Conservation (phyloP, 108 stramenopile genomes). For the Stephanodiscus minutulus region DNA sequence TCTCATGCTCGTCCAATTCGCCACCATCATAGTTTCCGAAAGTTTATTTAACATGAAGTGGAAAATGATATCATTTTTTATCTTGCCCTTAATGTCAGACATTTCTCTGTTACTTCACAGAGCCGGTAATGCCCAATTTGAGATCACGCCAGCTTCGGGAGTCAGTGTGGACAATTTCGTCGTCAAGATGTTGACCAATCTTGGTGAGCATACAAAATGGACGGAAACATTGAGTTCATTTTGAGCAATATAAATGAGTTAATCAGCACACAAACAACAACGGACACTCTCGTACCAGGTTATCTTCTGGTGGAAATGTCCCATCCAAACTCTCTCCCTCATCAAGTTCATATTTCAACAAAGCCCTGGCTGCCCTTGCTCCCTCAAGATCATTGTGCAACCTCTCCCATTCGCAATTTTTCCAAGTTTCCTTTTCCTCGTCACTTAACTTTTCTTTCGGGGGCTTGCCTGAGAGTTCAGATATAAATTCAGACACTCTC, state of each 20-base stretch:
- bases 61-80: no score
- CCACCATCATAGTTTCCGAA: no score
- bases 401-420: constrained; percentile 51
- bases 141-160: constrained; percentile 34
- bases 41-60: no score
- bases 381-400: constrained; percentile 41
- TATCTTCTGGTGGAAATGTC: not conserved
- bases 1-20: no score
- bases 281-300: not conserved
- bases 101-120: not conserved
- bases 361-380: constrained; percentile 19
- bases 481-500: constrained; percentile 33
- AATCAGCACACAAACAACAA: not conserved
- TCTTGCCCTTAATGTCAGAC: no score
- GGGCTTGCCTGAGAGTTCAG: constrained; percentile 17
- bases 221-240: not conserved
- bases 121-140: constrained; percentile 42
- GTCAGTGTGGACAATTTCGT: constrained; percentile 31
- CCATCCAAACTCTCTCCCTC: constrained; percentile 8
- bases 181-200: constrained; percentile 35
- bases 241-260: constrained; percentile 2
- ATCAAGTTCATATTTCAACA: constrained; percentile 26
- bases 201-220: constrained; percentile 1
- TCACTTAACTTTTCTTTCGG: constrained; percentile 27
- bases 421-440: constrained; percentile 44